Percentiles rank a stretch among this genome's conserved stretches.
phyloP scores from a whole-genome alignment of 495 filamentous ascomycete species.

The Penicillium riverlandense region DNA sequence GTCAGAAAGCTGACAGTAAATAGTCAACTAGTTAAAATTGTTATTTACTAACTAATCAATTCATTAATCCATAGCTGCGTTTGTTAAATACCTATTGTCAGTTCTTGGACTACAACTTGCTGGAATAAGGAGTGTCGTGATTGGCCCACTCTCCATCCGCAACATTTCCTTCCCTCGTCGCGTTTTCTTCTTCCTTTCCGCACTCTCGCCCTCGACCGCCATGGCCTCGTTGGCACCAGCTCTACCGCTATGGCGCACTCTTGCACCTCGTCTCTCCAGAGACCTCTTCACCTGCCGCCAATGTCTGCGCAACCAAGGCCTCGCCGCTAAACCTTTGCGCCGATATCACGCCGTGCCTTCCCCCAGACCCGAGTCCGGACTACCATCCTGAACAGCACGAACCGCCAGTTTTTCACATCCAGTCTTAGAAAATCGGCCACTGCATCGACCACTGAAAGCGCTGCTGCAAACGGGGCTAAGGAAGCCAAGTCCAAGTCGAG shows the following conservation, averaged over 20 bases:
- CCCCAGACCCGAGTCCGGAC: constrained; percentile 22
- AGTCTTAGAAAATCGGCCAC: constrained; percentile 19
- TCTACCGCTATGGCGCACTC: constrained; percentile 23
- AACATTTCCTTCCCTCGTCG: background rate
- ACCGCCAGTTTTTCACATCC: constrained; percentile 26
- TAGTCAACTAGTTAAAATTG: no score
- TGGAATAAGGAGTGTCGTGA: constrained; percentile 2
- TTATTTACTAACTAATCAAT: no score
- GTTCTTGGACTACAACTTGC: no score
- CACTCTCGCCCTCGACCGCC: constrained; percentile 5
- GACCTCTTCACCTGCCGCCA: constrained; percentile 57
- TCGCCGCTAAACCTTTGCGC: constrained; percentile 27
- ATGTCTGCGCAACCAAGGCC: constrained; percentile 42
- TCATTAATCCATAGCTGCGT: no score
- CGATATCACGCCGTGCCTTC: constrained; percentile 22
- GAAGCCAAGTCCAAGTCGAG: constrained; percentile 26
- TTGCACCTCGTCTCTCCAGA: constrained; percentile 44
- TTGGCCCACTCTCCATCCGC: constrained; percentile 6
- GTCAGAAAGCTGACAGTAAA: no score
- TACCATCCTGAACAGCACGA: constrained; percentile 16
- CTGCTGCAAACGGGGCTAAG: constrained; percentile 11
- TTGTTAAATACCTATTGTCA: no score
- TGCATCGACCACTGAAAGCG: constrained; percentile 10
- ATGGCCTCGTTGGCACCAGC: constrained; percentile 33
- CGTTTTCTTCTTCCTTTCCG: constrained; percentile 11